A percentile compares a stretch with the other conserved stretches of the same genome.
These are phyloP conservation scores for Candida easanensis DNA, from an alignment of 805 yeast genomes.

Conservation along the genomic window DNA sequence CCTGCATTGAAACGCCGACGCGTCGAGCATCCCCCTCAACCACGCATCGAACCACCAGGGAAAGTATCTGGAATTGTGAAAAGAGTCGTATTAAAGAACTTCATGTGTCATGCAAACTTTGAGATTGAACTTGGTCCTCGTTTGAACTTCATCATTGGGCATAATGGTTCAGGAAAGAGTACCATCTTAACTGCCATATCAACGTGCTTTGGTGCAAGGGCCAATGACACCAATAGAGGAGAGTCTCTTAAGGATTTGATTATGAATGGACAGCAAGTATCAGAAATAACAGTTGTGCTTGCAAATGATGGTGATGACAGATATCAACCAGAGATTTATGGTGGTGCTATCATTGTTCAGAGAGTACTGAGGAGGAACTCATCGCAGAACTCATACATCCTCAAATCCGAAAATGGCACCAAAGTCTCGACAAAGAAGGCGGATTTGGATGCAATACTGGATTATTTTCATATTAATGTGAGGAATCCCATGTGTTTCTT, in stretches of 20 bases:
- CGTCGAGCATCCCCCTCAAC: not conserved
- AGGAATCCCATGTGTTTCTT: constrained; percentile 90
- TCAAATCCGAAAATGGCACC: constrained; percentile 51
- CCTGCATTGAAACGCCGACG: not conserved
- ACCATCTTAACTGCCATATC: constrained; percentile 86
- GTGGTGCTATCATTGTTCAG: constrained; percentile 66
- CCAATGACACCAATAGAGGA: constrained; percentile 84
- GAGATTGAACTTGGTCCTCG: constrained; percentile 72
- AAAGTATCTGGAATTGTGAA: constrained; percentile 61
- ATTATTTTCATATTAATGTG: constrained; percentile 70
- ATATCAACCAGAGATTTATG: constrained; percentile 61
- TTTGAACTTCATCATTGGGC: constrained; percentile 82
- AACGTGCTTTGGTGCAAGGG: constrained; percentile 85
- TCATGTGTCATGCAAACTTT: constrained; percentile 88
- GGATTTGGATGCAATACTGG: constrained; percentile 65
- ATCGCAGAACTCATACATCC: constrained; percentile 50
- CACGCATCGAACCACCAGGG: no score
- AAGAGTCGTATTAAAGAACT: constrained; percentile 61
- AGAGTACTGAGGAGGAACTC: constrained; percentile 52
- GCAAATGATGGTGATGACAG: constrained; percentile 66
- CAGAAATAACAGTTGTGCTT: constrained; percentile 63
- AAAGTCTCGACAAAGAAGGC: constrained; percentile 58
- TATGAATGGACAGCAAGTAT: constrained; percentile 69
- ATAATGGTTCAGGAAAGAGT: constrained; percentile 89
- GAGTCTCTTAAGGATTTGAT: constrained; percentile 65